Percentiles rank a stretch among this genome's conserved stretches.
phyloP scores from a whole-genome alignment of 192 early-diverging fungal genomes.

The Bifiguratus adelaidae region DNA sequence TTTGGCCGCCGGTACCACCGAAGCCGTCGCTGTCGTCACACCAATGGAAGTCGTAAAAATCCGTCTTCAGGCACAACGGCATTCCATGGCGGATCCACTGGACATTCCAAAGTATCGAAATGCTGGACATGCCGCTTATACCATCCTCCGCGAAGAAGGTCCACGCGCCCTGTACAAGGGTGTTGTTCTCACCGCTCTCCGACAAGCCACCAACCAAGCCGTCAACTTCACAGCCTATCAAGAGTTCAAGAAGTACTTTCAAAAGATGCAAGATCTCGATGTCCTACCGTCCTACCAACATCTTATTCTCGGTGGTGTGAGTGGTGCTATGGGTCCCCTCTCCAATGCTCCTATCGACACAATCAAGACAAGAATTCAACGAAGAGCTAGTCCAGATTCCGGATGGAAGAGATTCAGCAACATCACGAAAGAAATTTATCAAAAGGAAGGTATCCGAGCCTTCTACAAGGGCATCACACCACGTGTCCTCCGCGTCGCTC shows the following conservation, averaged over 20 bases:
- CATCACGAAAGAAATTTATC: slow-evolving; percentile 66
- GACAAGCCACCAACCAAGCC: slow-evolving; percentile 91
- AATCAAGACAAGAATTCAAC: slow-evolving; percentile 98
- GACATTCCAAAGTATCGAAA: slow-evolving; percentile 97
- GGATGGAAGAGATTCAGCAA: slow-evolving; percentile 71
- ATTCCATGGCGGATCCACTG: slow-evolving; percentile 92
- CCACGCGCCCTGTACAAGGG: slow-evolving; percentile 84
- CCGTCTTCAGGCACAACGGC: slow-evolving; percentile 90
- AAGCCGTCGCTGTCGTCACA: slow-evolving; percentile 90
- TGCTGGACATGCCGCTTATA: slow-evolving; percentile 81
- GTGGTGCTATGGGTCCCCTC: slow-evolving; percentile 84
- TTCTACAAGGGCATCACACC: slow-evolving; percentile 96
- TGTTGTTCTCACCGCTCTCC: slow-evolving; percentile 82
- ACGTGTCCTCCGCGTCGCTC: slow-evolving; percentile 86
- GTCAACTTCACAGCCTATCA: slow-evolving; percentile 98
- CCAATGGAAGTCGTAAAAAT: slow-evolving; percentile 99
- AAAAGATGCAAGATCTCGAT: slow-evolving; percentile 55
- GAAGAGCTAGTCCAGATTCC: slow-evolving; percentile 54
- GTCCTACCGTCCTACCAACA: slow-evolving; percentile 87
- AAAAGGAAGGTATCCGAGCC: slow-evolving; percentile 84
- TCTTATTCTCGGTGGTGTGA: slow-evolving; percentile 81
- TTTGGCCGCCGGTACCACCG: slow-evolving; percentile 84
- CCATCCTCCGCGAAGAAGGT: slow-evolving; percentile 91
- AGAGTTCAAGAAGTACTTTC: slow-evolving; percentile 73
- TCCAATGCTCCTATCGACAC: slow-evolving; percentile 97